Percentiles rank a stretch among this genome's conserved stretches.
Conservation (phyloP, 176 grass and related monocot species). For the Aegilops sharonensis region DNA sequence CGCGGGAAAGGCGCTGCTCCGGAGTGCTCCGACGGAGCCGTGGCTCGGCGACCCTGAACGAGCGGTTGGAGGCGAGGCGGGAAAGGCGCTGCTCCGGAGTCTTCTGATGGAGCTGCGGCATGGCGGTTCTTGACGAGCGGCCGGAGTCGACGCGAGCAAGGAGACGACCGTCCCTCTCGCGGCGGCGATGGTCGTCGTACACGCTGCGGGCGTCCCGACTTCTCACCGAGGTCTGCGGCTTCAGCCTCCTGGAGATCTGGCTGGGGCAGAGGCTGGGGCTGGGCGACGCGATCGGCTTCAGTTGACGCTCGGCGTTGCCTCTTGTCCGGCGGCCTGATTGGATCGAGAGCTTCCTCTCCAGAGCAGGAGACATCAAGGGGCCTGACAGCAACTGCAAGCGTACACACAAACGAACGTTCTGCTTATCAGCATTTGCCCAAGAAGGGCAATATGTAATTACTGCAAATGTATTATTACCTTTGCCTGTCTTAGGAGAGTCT, state of each 20-base stretch:
- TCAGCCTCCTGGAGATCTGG: constrained; percentile 11
- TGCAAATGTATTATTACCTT: constrained; percentile 32
- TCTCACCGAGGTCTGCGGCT: neutral
- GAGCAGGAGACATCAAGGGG: neutral
- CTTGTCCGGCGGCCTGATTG: neutral
- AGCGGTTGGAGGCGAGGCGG: no score
- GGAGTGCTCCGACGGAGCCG: no score
- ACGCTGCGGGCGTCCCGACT: neutral
- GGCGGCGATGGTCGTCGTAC: neutral
- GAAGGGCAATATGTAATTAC: neutral
- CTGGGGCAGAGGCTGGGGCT: neutral
- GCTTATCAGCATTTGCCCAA: neutral
- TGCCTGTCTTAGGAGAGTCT: constrained; percentile 41
- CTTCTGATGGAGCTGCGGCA: neutral
- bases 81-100: neutral
- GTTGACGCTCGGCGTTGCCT: neutral
- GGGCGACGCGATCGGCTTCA: neutral
- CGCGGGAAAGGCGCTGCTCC: no score
- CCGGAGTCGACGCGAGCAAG: constrained; percentile 18
- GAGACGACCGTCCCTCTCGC: neutral
- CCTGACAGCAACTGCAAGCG: constrained; percentile 39
- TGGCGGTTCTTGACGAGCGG: constrained; percentile 18
- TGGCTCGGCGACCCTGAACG: no score
- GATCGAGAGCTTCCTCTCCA: constrained; percentile 26
- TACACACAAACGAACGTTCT: neutral